Conservation (phyloP, 2,329 filamentous ascomycete genomes). For the Aphanocladium album region DNA sequence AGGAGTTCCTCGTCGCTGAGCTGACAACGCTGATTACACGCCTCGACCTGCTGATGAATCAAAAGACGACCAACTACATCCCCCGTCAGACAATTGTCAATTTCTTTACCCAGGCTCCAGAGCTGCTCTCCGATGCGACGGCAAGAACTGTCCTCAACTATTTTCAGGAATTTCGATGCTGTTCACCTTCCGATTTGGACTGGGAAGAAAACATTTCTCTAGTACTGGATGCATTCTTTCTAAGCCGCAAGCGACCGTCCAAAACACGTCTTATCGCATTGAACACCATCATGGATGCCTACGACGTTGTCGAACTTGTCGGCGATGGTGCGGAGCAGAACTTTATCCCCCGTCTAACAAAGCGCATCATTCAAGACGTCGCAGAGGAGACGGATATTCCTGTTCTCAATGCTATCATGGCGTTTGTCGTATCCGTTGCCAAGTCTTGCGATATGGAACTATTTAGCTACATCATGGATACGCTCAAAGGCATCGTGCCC, state of each 20-base stretch:
- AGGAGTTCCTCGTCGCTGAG: constrained; percentile 38
- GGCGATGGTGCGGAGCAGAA: constrained; percentile 55
- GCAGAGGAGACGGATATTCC: constrained; percentile 57
- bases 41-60: constrained; percentile 42
- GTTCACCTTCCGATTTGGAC: constrained; percentile 63
- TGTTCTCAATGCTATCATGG: constrained; percentile 60
- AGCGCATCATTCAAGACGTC: constrained; percentile 56
- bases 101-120: constrained; percentile 60
- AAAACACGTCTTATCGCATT: constrained; percentile 59
- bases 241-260: constrained; percentile 55
- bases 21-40: constrained; percentile 40
- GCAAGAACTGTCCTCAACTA: constrained; percentile 61
- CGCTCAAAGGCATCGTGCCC: constrained; percentile 46
- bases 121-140: constrained; percentile 58
- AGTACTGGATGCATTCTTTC: constrained; percentile 59
- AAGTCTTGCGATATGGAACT: constrained; percentile 52
- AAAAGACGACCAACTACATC: constrained; percentile 48
- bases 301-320: constrained; percentile 54
- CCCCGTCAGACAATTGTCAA: constrained; percentile 62
- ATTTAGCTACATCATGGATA: constrained; percentile 54
- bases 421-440: constrained; percentile 60
- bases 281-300: constrained; percentile 54
- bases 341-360: constrained; percentile 53
- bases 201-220: constrained; percentile 62
- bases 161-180: constrained; percentile 63